Evolutionary conservation across 441 rosid genomes (phyloP).

Genomic region (Kokia cookei): DNA sequence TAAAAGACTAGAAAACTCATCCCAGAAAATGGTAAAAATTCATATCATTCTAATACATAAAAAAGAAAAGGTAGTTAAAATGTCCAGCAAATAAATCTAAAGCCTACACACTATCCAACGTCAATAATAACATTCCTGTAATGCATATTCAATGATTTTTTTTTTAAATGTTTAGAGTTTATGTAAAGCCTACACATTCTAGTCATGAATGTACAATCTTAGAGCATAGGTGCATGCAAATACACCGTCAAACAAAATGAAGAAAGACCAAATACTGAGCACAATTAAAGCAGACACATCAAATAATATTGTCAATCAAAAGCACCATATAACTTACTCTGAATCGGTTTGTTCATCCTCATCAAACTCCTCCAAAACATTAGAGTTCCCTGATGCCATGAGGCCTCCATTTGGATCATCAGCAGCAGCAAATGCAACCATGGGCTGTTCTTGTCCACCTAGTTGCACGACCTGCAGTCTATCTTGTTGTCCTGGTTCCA

Average conservation of each 20-base stretch:
- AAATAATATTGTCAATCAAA: background rate
- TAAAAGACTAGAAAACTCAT: background rate
- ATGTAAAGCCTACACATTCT: background rate
- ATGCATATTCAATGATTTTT: background rate
- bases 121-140: background rate
- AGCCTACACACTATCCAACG: background rate
- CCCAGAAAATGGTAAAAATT: background rate
- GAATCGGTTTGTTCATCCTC: slow-evolving; percentile 76
- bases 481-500: slow-evolving; percentile 73
- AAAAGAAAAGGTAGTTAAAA: background rate
- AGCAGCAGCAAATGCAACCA: slow-evolving; percentile 46
- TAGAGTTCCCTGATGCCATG: slow-evolving; percentile 30
- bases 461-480: slow-evolving; percentile 46
- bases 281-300: background rate
- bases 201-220: background rate
- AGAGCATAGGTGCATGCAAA: background rate
- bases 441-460: slow-evolving; percentile 60
- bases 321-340: slow-evolving; percentile 42
- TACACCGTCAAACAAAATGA: background rate
- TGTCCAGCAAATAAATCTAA: background rate
- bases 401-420: slow-evolving; percentile 42
- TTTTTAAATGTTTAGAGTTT: background rate
- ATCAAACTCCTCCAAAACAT: slow-evolving; percentile 54
- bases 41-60: background rate
- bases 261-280: background rate